These are phyloP conservation scores for Umbelopsis sp. DNA, from an alignment of 192 early-diverging fungal genomes.

Conservation along the genomic window DNA sequence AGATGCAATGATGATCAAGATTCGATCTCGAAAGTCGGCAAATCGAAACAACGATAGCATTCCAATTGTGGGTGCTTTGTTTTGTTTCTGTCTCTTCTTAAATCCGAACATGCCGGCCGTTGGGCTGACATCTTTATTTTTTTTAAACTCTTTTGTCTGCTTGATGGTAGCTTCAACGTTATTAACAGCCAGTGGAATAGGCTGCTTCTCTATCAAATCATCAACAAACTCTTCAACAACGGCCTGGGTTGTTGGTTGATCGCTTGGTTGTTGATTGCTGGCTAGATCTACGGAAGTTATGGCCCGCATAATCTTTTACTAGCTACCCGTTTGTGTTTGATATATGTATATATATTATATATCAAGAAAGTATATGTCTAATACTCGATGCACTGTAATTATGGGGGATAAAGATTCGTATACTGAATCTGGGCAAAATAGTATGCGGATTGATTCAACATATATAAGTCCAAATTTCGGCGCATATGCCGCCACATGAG, in stretches of 20 bases:
- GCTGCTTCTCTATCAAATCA: neutral
- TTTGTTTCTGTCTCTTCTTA: conserved; percentile 35
- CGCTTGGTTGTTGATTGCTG: neutral
- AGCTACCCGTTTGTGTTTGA: neutral
- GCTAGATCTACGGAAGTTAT: neutral
- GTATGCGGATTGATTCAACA: too few species aligned
- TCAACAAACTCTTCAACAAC: conserved; percentile 2
- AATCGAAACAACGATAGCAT: conserved; percentile 71
- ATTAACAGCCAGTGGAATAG: neutral
- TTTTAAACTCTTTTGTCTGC: neutral
- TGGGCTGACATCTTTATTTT: neutral
- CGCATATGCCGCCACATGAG: too few species aligned
- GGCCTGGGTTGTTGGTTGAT: neutral
- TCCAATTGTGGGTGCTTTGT: conserved; percentile 54
- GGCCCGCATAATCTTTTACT: neutral
- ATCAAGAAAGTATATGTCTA: too few species aligned
- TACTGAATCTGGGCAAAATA: neutral
- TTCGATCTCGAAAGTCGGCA: conserved; percentile 30
- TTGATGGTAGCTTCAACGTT: neutral
- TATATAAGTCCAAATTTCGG: neutral
- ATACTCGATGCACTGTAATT: neutral
- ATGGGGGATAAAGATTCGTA: too few species aligned
- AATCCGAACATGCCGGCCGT: neutral
- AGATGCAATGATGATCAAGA: conserved; percentile 27
- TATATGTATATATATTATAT: too few species aligned